These are phyloP conservation scores for Akebia trifoliata DNA, from an alignment of 164 flowering plant species.

Conservation along the genomic window DNA sequence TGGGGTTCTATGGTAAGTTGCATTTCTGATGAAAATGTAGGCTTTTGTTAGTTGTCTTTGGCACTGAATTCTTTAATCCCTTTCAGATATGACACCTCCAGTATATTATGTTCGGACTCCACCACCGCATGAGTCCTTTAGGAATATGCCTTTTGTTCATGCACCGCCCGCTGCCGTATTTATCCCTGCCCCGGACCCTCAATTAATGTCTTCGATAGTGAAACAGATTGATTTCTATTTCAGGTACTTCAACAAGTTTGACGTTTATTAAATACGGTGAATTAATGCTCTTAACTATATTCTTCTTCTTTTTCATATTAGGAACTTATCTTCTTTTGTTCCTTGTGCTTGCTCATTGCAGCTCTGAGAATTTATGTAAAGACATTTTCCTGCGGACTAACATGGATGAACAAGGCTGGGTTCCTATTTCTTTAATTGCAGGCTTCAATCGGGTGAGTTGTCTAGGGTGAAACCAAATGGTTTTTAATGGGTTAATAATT, in stretches of 20 bases:
- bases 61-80: neutral
- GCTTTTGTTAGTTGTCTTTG: neutral
- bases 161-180: constrained; percentile 24
- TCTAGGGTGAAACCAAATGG: neutral
- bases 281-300: neutral
- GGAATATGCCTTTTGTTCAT: constrained; percentile 34
- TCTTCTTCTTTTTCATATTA: neutral
- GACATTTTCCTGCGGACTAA: constrained; percentile 47
- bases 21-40: neutral
- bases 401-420: constrained; percentile 85
- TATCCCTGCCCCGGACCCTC: constrained; percentile 39
- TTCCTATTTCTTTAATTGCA: constrained; percentile 52
- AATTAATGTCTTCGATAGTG: constrained; percentile 39
- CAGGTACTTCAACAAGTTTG: constrained; percentile 37
- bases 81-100: constrained; percentile 35
- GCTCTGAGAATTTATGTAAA: constrained; percentile 57
- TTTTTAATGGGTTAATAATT: neutral
- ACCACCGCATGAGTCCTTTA: constrained; percentile 35
- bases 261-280: neutral
- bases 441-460: constrained; percentile 56
- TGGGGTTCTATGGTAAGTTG: constrained; percentile 41
- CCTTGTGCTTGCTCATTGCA: constrained; percentile 21
- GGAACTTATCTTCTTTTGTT: neutral
- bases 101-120: constrained; percentile 31
- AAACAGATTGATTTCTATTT: constrained; percentile 80